A percentile compares a stretch with the other conserved stretches of the same genome.
Evolutionary conservation across 2,329 filamentous ascomycete genomes (phyloP).

Genomic region (Fusarium albidum): DNA sequence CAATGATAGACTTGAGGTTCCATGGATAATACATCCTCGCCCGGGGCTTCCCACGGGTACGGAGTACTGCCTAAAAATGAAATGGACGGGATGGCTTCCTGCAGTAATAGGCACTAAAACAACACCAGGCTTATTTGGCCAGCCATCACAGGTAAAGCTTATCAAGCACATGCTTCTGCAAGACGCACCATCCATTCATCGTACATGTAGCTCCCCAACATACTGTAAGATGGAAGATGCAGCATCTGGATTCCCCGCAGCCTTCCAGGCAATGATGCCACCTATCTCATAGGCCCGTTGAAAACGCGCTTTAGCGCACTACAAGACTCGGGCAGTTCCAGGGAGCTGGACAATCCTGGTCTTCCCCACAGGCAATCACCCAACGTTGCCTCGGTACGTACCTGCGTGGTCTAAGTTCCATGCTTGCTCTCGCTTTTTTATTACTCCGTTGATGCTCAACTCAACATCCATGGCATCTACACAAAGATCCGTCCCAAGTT

Average conservation of each 20-base stretch:
- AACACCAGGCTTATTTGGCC: background rate
- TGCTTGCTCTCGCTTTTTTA: too few species aligned
- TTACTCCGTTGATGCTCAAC: too few species aligned
- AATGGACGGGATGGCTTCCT: constrained; percentile 10
- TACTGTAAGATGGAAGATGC: constrained; percentile 1
- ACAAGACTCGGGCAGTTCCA: constrained; percentile 22
- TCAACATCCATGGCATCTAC: too few species aligned
- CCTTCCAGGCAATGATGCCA: constrained; percentile 16
- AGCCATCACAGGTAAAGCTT: constrained; percentile 13
- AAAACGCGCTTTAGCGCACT: constrained; percentile 14
- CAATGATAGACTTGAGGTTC: background rate
- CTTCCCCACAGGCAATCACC: constrained; percentile 8
- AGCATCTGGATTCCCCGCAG: background rate
- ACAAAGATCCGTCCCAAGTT: too few species aligned
- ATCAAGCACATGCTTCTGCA: constrained; percentile 22
- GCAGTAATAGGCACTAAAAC: background rate
- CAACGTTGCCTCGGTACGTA: background rate
- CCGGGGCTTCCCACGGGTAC: too few species aligned
- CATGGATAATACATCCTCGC: background rate
- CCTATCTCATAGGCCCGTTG: constrained; percentile 21
- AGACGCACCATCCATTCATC: constrained; percentile 4
- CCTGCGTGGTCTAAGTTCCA: too few species aligned
- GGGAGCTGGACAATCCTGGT: constrained; percentile 17
- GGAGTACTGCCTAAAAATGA: background rate
- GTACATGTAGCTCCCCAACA: constrained; percentile 9